These are phyloP conservation scores for Diaporthe australafricana DNA, from an alignment of 2,329 filamentous ascomycete species.

Conservation along the genomic window DNA sequence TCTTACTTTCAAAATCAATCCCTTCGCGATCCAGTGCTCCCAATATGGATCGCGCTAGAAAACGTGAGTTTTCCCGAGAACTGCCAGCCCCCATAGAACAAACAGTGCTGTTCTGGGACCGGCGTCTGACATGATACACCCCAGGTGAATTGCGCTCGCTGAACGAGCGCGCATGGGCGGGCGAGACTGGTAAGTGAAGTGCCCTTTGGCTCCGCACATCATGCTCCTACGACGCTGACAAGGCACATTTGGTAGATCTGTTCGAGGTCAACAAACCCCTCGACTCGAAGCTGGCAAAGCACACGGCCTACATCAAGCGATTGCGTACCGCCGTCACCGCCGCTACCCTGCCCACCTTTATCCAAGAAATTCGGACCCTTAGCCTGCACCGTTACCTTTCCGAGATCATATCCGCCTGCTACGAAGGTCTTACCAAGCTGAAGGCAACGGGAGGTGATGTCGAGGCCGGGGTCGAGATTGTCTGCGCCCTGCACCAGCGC, in stretches of 20 bases:
- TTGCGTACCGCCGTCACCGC: constrained; percentile 89
- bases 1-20: constrained; percentile 44
- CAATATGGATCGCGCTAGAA: constrained; percentile 73
- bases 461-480: constrained; percentile 89
- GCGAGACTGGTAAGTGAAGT: constrained; percentile 77
- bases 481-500: constrained; percentile 94
- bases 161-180: constrained; percentile 89
- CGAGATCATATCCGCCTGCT: constrained; percentile 95
- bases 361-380: constrained; percentile 89
- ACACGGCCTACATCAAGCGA: constrained; percentile 97
- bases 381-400: constrained; percentile 97
- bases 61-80: constrained; percentile 58
- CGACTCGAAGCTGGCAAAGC: constrained; percentile 97
- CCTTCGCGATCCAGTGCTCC: constrained; percentile 49
- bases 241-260: constrained; percentile 66
- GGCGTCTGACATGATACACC: constrained; percentile 41
- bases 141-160: constrained; percentile 90
- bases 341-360: constrained; percentile 82
- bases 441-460: constrained; percentile 88
- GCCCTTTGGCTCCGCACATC: constrained; percentile 13
- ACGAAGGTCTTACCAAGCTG: constrained; percentile 91
- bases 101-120: neutral
- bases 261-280: constrained; percentile 83
- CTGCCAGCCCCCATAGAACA: neutral
- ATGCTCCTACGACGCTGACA: constrained; percentile 33